Evolutionary conservation across 2,329 filamentous ascomycete genomes (phyloP), one percentile per base, ranked within the genome.

Genomic region (Aurifilum marmelostoma): DNA sequence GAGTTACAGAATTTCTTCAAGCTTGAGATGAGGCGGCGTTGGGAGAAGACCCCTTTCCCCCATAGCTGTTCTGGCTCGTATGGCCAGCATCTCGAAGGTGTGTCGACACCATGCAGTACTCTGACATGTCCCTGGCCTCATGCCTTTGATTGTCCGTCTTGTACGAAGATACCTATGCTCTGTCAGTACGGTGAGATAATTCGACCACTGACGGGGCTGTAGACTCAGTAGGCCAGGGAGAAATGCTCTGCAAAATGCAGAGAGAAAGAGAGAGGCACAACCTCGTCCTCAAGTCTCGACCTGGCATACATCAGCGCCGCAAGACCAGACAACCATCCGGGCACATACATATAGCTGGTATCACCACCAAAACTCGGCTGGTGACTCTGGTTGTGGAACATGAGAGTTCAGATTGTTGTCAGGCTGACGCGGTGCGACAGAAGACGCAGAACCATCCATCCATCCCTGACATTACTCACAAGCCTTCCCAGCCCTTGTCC

Each of bases 361-460:
- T 29, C 47, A 50, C 61, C 39, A 37, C 14, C 47, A 5, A 47
- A 43, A 24, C 60, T 69, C 69, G 69, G 67, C 32, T 67, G 69
- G 34, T 67, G 63, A 64, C 63, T 69, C 64, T 47, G 43, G 60
- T 32, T 65, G 67, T 66, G 63, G 29, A 60, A 52, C 59, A 37
- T 69, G 67, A 60, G 50, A 56, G 66, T 47, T 66, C 63, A 63
- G 43, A 54, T 58, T 50, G 58, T 66, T 47, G 47, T 54, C 63
- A 60, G 52, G 54, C 39, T 47, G 18, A 68, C 63, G 69, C 61
- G 29, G 69, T 70, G 69, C 50, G 63, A 54, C 66, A 68, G 69
- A 70, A 68, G 63, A 50, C 21, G 18, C 66, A 69, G 68, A 69
- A 67, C 61, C 60, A 67, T 16, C 52, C 52, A 56, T 64, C 43